A percentile compares a stretch with the other conserved stretches of the same genome.
Conservation (phyloP, 1,284 basidiomycete species). For the Uromyces viciae-fabae region DNA sequence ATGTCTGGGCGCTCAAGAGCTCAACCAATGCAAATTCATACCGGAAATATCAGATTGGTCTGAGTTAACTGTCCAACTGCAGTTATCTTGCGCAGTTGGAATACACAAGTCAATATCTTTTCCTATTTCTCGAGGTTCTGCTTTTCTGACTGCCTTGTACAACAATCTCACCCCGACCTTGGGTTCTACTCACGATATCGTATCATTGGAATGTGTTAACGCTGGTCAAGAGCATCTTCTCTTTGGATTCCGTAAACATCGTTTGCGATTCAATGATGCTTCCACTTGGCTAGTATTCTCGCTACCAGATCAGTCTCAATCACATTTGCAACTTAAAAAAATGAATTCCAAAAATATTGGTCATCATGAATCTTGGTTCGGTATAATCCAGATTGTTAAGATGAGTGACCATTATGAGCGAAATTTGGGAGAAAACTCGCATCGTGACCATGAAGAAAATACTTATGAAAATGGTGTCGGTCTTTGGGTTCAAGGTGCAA, state of each 20-base stretch:
- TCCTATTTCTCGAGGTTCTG: constrained; percentile 37
- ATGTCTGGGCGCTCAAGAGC: constrained; percentile 28
- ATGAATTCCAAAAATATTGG: constrained; percentile 14
- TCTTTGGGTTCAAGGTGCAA: constrained; percentile 25
- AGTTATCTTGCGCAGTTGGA: too few relatives aligned
- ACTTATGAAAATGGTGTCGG: constrained; percentile 40
- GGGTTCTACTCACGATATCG: constrained; percentile 23
- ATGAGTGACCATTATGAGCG: constrained; percentile 39
- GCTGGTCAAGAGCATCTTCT: constrained; percentile 2
- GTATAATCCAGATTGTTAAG: constrained; percentile 43
- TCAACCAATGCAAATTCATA: constrained; percentile 1
- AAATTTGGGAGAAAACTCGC: constrained; percentile 13
- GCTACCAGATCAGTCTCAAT: not conserved
- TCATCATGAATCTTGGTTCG: constrained; percentile 19
- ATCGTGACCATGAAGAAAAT: constrained; percentile 25
- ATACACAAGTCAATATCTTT: constrained; percentile 3
- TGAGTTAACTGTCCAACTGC: constrained; percentile 30
- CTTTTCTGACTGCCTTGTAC: constrained; percentile 36
- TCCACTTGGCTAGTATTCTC: constrained; percentile 43
- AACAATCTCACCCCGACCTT: constrained; percentile 15
- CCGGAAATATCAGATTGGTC: constrained; percentile 24
- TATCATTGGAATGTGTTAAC: constrained; percentile 2
- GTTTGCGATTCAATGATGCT: constrained; percentile 27
- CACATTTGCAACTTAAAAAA: constrained; percentile 25
- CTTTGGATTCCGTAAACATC: constrained; percentile 37